Conservation (phyloP, 495 filamentous ascomycete genomes). For the Daldinia vernicosa region DNA sequence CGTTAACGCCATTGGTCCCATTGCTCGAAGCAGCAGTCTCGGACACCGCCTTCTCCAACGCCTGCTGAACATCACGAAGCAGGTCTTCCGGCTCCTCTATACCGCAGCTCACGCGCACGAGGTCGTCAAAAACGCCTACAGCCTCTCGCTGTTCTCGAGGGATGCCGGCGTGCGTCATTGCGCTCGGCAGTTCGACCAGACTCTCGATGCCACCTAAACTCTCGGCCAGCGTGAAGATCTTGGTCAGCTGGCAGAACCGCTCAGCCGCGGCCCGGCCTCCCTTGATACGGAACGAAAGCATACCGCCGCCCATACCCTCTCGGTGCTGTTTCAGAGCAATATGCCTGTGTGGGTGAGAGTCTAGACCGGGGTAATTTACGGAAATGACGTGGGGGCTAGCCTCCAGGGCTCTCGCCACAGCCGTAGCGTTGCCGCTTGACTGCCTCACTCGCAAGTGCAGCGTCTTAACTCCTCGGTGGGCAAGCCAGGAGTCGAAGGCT, state of each 20-base stretch:
- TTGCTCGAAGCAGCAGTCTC: conserved; percentile 55
- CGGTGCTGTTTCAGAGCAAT: conserved; percentile 93
- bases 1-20: conserved; percentile 37
- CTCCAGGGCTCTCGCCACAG: conserved; percentile 79
- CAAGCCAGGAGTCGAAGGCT: conserved; percentile 97
- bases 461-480: conserved; percentile 97
- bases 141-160: conserved; percentile 87
- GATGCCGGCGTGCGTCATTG: conserved; percentile 98
- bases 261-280: conserved; percentile 89
- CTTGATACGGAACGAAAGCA: conserved; percentile 94
- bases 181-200: conserved; percentile 87
- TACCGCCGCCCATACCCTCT: conserved; percentile 93
- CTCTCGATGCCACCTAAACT: conserved; percentile 92
- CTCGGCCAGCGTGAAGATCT: conserved; percentile 93
- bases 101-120: conserved; percentile 93
- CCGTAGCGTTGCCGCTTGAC: conserved; percentile 80
- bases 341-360: conserved; percentile 83
- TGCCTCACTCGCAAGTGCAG: conserved; percentile 91
- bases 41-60: conserved; percentile 76
- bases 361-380: conserved; percentile 95
- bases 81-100: conserved; percentile 92
- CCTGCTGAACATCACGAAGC: conserved; percentile 81
- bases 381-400: conserved; percentile 79
- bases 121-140: conserved; percentile 94
- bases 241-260: conserved; percentile 87